Percentiles rank a stretch among this genome's conserved stretches.
phyloP scores from a whole-genome alignment of 2,329 filamentous ascomycete species.

The Claviceps sp. region DNA sequence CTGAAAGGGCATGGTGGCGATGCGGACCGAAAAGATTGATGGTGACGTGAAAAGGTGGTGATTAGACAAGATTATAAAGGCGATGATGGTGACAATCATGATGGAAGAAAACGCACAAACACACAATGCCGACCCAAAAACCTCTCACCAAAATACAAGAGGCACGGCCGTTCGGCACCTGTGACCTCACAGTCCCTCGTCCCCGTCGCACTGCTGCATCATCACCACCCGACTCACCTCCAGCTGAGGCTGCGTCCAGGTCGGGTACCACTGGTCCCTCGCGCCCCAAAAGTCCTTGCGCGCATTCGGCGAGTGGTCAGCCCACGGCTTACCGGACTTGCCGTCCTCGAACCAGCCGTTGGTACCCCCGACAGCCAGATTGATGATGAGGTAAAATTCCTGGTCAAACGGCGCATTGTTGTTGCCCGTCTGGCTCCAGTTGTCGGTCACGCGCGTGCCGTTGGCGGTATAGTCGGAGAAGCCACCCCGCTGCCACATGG shows the following conservation, averaged over 20 bases:
- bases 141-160: neutral
- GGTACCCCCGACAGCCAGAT: constrained; percentile 62
- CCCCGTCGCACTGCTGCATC: constrained; percentile 54
- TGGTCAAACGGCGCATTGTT: constrained; percentile 62
- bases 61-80: too few species aligned
- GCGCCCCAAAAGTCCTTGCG: constrained; percentile 66
- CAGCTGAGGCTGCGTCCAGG: constrained; percentile 57
- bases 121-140: neutral
- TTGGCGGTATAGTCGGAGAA: constrained; percentile 54
- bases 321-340: constrained; percentile 62
- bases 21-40: too few species aligned
- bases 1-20: too few species aligned
- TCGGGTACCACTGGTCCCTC: constrained; percentile 51
- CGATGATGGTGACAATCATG: too few species aligned
- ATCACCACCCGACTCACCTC: constrained; percentile 58
- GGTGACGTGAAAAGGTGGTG: too few species aligned
- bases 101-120: neutral
- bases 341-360: constrained; percentile 79
- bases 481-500: constrained; percentile 54
- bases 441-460: constrained; percentile 48
- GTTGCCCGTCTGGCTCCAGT: constrained; percentile 49
- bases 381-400: constrained; percentile 62
- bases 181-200: constrained; percentile 32
- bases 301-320: constrained; percentile 52
- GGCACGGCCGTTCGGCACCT: neutral